Percentiles rank a stretch among this genome's conserved stretches.
phyloP scores from a whole-genome alignment of 225 moss, liverwort and hornwort genomes.

The Rhytidiadelphus loreus region DNA sequence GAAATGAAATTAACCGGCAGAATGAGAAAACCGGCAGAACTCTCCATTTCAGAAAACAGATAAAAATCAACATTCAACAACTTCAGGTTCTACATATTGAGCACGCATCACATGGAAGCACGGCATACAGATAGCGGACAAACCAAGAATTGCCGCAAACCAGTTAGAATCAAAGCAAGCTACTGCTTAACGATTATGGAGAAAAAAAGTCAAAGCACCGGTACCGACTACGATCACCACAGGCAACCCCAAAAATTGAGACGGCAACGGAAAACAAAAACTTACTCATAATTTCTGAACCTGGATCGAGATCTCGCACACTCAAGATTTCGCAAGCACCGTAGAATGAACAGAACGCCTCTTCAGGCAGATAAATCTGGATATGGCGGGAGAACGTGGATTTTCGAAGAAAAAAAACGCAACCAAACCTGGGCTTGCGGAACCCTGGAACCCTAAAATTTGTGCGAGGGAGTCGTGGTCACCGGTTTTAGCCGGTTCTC shows the following conservation, averaged over 20 bases:
- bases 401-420: neutral
- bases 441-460: conserved; percentile 1
- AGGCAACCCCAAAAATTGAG: neutral
- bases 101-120: neutral
- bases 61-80: neutral
- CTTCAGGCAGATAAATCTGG: neutral
- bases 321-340: neutral
- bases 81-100: neutral
- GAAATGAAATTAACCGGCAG: neutral
- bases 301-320: neutral
- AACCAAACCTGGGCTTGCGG: neutral
- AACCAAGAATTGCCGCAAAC: neutral
- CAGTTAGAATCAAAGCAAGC: neutral
- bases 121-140: neutral
- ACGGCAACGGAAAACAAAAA: neutral
- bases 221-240: neutral
- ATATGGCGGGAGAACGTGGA: neutral
- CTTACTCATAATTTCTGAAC: neutral
- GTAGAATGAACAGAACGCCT: neutral
- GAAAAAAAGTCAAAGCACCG: neutral
- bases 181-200: neutral
- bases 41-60: neutral
- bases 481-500: neutral
- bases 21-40: neutral
- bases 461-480: neutral